phyloP scores from a whole-genome alignment of 495 filamentous ascomycete genomes.

The Podospora bellae-mahoneyi region DNA sequence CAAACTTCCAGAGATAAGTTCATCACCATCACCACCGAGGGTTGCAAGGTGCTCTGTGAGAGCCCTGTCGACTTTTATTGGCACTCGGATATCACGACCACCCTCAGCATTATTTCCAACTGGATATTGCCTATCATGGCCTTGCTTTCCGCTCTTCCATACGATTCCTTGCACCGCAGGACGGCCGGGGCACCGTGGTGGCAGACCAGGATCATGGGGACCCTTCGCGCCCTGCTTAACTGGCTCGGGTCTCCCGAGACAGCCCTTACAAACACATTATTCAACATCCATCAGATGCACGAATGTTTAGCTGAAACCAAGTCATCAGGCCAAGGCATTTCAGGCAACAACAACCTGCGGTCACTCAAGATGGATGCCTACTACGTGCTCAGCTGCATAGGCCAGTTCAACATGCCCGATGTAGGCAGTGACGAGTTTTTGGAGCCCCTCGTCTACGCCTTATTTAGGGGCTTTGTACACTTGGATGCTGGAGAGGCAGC shows the following conservation, averaged over 20 bases:
- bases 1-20: neutral
- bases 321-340: neutral
- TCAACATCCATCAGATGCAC: slow-evolving; percentile 28
- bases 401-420: slow-evolving; percentile 17
- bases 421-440: neutral
- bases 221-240: slow-evolving; percentile 14
- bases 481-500: neutral
- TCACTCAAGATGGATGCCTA: slow-evolving; percentile 16
- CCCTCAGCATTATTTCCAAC: slow-evolving; percentile 20
- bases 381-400: slow-evolving; percentile 22
- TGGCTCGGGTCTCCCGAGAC: slow-evolving; percentile 26
- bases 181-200: neutral
- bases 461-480: slow-evolving; percentile 9
- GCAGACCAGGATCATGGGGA: slow-evolving; percentile 7
- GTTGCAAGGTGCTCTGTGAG: slow-evolving; percentile 20
- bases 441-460: slow-evolving; percentile 13
- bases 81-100: slow-evolving; percentile 5
- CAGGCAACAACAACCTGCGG: neutral
- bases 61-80: slow-evolving; percentile 23
- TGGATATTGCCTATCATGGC: slow-evolving; percentile 26
- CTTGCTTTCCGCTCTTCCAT: slow-evolving; percentile 21
- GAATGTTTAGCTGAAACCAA: slow-evolving; percentile 10
- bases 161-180: slow-evolving; percentile 20
- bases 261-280: slow-evolving; percentile 21
- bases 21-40: slow-evolving; percentile 7